Percentiles rank a stretch among this genome's conserved stretches.
Conservation (phyloP, 2,329 filamentous ascomycete genomes). For the Dothistroma septosporum region DNA sequence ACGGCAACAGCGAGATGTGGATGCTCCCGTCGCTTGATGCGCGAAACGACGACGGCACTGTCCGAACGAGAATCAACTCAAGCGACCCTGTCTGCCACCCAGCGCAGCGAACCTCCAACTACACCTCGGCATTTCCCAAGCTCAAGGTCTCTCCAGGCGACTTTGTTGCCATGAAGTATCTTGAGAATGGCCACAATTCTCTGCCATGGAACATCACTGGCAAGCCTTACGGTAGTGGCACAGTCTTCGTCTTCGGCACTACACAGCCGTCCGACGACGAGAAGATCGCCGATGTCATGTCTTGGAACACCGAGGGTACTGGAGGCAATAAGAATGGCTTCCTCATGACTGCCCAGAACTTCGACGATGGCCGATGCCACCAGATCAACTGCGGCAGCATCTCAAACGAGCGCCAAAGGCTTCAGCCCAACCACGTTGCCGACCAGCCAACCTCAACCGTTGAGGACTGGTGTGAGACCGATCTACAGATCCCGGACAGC, state of each 20-base stretch:
- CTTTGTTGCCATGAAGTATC: conserved; percentile 48
- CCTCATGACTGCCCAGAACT: conserved; percentile 73
- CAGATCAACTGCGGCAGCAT: conserved; percentile 64
- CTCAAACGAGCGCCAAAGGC: conserved; percentile 54
- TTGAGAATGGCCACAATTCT: conserved; percentile 50
- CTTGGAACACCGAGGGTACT: conserved; percentile 76
- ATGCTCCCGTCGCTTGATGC: conserved; percentile 55
- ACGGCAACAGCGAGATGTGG: conserved; percentile 57
- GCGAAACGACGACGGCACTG: conserved; percentile 26
- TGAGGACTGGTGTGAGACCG: conserved; percentile 74
- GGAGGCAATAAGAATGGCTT: conserved; percentile 75
- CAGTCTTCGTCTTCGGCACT: conserved; percentile 49
- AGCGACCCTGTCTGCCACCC: conserved; percentile 61
- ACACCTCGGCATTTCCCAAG: conserved; percentile 54
- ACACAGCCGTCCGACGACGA: conserved; percentile 50
- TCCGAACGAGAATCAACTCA: conserved; percentile 46
- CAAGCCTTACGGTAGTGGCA: conserved; percentile 44
- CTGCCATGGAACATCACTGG: conserved; percentile 39
- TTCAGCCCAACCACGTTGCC: conserved; percentile 54
- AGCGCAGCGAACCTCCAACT: conserved; percentile 56
- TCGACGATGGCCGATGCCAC: conserved; percentile 87
- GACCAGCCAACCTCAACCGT: conserved; percentile 42
- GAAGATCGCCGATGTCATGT: conserved; percentile 61
- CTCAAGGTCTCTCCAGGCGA: conserved; percentile 53
- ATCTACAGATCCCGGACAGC: conserved; percentile 69